Evolutionary conservation across 225 moss, liverwort and hornwort species (phyloP), one percentile per base, ranked within the genome.

Genomic region (Pleurozium schreberi): DNA sequence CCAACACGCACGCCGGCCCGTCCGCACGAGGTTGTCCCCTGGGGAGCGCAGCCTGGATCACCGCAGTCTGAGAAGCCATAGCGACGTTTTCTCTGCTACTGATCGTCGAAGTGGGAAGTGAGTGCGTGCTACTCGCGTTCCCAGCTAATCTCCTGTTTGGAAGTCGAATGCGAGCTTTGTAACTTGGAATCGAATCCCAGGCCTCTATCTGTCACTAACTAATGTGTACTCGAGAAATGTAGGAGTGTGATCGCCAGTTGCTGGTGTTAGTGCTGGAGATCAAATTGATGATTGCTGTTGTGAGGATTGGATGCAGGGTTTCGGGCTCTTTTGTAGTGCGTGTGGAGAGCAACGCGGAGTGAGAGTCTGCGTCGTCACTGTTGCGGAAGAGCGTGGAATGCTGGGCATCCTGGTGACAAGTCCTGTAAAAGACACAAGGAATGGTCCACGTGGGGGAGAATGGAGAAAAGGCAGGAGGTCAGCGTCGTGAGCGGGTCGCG

Each of bases 191-290:
- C 75, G 3, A 49, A 49, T 28, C 43, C 1, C 6, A 28, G 27
- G 16, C 9, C 27, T 25, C 43, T 43, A 26, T 40, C 14, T 14
- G 26, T 27, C 42, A 5, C 70, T 14, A 3, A 5, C 70, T 14
- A 3, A 1, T 1, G 71, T 17, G 10, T 0, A 18, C 19, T 19
- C 2, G 47, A 30, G 18, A 47, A 45, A 9, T 5, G 1, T 5
- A 3, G 26, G 60, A 60, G 60, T 21, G 50, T 75, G 75, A 50
- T 52, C 2, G 18, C 30, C 21, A 36, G 76, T 14, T 53, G 34
- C 52, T 52, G 22, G 52, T 36, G 5, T 4, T 11, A 25, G 0
- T 53, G 36, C 36, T 22, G 76, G 34, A 14, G 33, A 20, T 57
- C 20, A n/a, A 18, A 21, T 36, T 34, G 76, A 22, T 36, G 53